These are phyloP conservation scores for Brettanomyces anomalus DNA, from an alignment of 805 yeast species.

Conservation along the genomic window DNA sequence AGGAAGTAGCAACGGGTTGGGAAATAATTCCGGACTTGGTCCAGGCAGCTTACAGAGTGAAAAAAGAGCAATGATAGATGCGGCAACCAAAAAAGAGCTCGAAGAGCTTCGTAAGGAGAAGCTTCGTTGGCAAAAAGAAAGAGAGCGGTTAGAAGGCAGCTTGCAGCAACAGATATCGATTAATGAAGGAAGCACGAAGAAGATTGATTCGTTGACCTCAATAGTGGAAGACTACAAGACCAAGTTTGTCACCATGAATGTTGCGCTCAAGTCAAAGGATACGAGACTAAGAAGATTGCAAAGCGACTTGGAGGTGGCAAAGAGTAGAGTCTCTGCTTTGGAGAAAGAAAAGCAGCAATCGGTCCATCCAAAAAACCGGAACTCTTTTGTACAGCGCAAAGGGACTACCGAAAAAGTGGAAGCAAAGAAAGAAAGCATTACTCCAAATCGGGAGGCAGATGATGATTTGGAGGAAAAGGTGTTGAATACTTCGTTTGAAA, in stretches of 20 bases:
- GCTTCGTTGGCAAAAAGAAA: slow-evolving; percentile 33
- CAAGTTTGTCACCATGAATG: slow-evolving; percentile 40
- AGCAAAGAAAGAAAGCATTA: neutral
- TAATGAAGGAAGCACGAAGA: slow-evolving; percentile 24
- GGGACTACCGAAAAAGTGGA: neutral
- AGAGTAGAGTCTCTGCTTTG: slow-evolving; percentile 32
- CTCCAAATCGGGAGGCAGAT: too few relatives aligned
- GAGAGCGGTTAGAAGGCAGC: slow-evolving; percentile 20
- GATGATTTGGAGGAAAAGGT: neutral
- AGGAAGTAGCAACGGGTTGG: neutral
- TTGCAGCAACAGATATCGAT: slow-evolving; percentile 17
- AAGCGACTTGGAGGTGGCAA: slow-evolving; percentile 53
- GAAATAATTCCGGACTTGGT: neutral
- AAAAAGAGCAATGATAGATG: slow-evolving; percentile 3
- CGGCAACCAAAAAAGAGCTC: slow-evolving; percentile 34
- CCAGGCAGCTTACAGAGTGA: neutral
- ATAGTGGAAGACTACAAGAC: slow-evolving; percentile 35
- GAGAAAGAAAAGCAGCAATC: slow-evolving; percentile 13
- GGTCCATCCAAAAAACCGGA: slow-evolving; percentile 6
- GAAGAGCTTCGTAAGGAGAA: slow-evolving; percentile 46
- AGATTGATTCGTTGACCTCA: slow-evolving; percentile 25
- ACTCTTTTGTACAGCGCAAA: slow-evolving; percentile 2
- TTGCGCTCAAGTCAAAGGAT: slow-evolving; percentile 57
- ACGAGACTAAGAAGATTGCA: slow-evolving; percentile 53
- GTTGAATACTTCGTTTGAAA: too few relatives aligned